Percentiles rank a stretch among this genome's conserved stretches.
phyloP scores from a whole-genome alignment of 2,329 filamentous ascomycete genomes.

The Leptographium lundbergii region DNA sequence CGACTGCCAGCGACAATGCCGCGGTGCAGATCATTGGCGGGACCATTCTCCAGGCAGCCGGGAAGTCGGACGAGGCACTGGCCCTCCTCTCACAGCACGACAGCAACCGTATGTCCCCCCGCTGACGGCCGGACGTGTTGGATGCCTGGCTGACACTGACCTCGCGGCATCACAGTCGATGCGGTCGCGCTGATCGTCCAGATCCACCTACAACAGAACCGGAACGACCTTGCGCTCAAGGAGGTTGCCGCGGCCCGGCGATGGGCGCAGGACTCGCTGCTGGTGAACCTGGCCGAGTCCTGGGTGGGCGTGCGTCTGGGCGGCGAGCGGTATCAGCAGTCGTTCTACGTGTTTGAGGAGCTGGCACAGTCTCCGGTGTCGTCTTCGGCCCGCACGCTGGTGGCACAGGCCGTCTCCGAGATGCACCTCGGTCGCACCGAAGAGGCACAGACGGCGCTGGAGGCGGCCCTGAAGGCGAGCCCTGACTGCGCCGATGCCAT shows the following conservation, averaged over 20 bases:
- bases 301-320: constrained; percentile 88
- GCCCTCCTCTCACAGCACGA: constrained; percentile 70
- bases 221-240: constrained; percentile 79
- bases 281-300: constrained; percentile 89
- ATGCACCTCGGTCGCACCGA: constrained; percentile 79
- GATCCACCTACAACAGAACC: constrained; percentile 84
- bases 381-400: constrained; percentile 60
- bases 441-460: constrained; percentile 76
- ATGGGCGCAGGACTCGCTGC: constrained; percentile 88
- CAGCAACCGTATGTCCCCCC: constrained; percentile 54
- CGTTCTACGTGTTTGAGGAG: constrained; percentile 97
- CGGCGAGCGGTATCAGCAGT: constrained; percentile 89
- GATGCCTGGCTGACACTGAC: neutral
- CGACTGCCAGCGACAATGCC: constrained; percentile 56
- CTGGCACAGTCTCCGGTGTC: constrained; percentile 78
- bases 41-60: constrained; percentile 69
- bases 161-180: constrained; percentile 32
- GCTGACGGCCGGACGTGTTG: neutral
- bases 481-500: constrained; percentile 60
- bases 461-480: constrained; percentile 66
- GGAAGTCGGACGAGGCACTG: constrained; percentile 75
- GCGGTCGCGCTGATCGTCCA: constrained; percentile 82
- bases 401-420: constrained; percentile 84
- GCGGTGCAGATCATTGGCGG: constrained; percentile 72
- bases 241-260: constrained; percentile 76